Evolutionary conservation across 2,329 filamentous ascomycete species (phyloP), one percentile per base, ranked within the genome.

Genomic region (Westerdykella aurantiaca): DNA sequence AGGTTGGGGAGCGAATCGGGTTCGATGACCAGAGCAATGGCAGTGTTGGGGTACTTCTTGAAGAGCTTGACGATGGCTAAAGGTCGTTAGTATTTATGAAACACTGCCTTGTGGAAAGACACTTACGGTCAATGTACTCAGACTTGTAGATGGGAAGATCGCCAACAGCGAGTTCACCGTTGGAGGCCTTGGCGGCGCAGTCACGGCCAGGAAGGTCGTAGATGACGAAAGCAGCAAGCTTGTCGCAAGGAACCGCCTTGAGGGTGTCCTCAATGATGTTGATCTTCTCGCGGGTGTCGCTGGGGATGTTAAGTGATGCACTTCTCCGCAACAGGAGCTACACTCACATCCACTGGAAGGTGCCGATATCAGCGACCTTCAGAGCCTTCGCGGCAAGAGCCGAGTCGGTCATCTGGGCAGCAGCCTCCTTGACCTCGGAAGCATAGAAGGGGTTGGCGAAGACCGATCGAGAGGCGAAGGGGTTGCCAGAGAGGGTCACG

Each of bases 151-250:
- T 69, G 40, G 64, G 63, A 39, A 77, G 53, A 38, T 76, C 68
- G 39, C 76, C 66, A 52, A 80, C 69, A 47, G 76, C 78, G 50
- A 80, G 76, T 65, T 83, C 80, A 55, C 80, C 80, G 60, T 83
- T 83, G 55, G 79, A 83, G 25, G 80, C 79, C 60, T 79, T 73
- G 41, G 80, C 80, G 29, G 80, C 77, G 55, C 80, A 83, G 59
- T 83, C 80, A 67, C 80, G 78, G 51, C 81, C 79, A 39, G 80
- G 80, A 13, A 83, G 69, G 60, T 83, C 78, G 63, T 83, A 83
- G 57, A 83, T 77, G 52, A 83, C 80, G 43, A 82, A 73, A 16
- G 69, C 71, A 29, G 72, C 75, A 17, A 75, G 72, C 51, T 74
- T 70, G 47, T 57, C 68, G 34, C 74, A 75, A 22, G 72, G 71